A percentile compares a stretch with the other conserved stretches of the same genome.
Evolutionary conservation across 768 basidiomycete genomes (phyloP).

Genomic region (Pulveroboletus frians): DNA sequence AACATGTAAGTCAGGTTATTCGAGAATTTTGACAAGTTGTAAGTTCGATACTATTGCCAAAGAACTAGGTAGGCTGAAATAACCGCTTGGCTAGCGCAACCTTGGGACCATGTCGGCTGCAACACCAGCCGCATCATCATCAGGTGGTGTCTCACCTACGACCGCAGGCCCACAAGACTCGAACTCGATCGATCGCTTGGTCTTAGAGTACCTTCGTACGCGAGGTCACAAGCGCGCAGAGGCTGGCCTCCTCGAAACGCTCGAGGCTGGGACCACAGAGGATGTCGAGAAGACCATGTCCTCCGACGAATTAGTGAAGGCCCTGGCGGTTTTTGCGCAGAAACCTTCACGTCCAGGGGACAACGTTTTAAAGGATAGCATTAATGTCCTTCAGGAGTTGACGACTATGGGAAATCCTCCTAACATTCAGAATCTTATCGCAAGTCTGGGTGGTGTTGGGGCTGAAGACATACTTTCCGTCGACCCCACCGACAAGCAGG

Average conservation of each 20-base stretch:
- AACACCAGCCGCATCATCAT: conserved; percentile 34
- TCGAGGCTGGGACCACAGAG: conserved; percentile 31
- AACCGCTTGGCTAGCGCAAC: not conserved
- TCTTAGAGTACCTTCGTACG: conserved; percentile 45
- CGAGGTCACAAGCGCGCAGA: conserved; percentile 45
- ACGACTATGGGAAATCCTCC: conserved; percentile 63
- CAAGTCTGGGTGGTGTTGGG: conserved; percentile 72
- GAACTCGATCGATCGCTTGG: conserved; percentile 35
- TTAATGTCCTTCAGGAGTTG: conserved; percentile 63
- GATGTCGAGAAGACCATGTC: conserved; percentile 38
- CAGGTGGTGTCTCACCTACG: conserved; percentile 30
- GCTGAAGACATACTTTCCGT: conserved; percentile 77
- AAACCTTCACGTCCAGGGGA: conserved; percentile 64
- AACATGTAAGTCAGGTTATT: no score
- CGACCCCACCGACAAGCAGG: conserved; percentile 81
- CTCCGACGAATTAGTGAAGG: conserved; percentile 51
- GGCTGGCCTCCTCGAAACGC: conserved; percentile 36
- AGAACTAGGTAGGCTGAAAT: no score
- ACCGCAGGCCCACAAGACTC: conserved; percentile 26
- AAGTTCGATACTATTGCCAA: no score
- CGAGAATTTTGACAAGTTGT: no score
- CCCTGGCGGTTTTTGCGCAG: conserved; percentile 62
- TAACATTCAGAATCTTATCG: conserved; percentile 70
- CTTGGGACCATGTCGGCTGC: conserved; percentile 23
- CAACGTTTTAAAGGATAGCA: conserved; percentile 63